phyloP scores from a whole-genome alignment of 1,139 yeast species.

The Yamadazyma aaseri region DNA sequence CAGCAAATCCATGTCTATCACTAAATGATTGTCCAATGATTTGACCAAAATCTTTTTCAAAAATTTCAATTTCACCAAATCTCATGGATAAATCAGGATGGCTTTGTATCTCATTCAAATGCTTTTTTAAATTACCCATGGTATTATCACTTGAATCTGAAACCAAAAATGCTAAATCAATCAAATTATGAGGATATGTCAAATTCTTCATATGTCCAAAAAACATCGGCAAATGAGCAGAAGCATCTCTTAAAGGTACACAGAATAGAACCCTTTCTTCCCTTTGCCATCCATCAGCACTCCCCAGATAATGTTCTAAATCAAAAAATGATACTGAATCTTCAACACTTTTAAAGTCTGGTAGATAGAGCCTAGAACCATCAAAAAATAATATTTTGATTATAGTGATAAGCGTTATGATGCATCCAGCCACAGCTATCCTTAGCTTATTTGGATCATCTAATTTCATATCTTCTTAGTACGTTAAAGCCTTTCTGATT shows the following conservation, averaged over 20 bases:
- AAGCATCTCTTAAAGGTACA: conserved; percentile 62
- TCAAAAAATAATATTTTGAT: conserved; percentile 9
- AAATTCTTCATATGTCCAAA: conserved; percentile 56
- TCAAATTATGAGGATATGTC: conserved; percentile 56
- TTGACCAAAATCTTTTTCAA: conserved; percentile 54
- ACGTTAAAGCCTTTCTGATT: background rate
- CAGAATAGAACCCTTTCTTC: conserved; percentile 56
- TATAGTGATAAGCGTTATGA: conserved; percentile 7
- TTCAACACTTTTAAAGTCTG: conserved; percentile 22
- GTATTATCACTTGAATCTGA: conserved; percentile 60
- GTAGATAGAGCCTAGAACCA: conserved; percentile 18
- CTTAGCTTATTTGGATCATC: conserved; percentile 9
- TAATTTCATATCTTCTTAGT: conserved; percentile 4
- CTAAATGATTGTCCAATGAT: conserved; percentile 52
- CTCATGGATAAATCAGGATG: conserved; percentile 40
- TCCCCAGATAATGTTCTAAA: conserved; percentile 42
- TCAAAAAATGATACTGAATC: conserved; percentile 42
- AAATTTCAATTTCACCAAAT: conserved; percentile 58
- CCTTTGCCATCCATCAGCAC: conserved; percentile 52
- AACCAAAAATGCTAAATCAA: conserved; percentile 58
- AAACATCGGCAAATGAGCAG: conserved; percentile 63
- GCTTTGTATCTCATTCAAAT: conserved; percentile 43
- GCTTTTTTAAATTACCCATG: conserved; percentile 45
- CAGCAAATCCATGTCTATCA: conserved; percentile 54
- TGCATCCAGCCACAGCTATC: conserved; percentile 9